phyloP scores from a whole-genome alignment of 164 flowering plant genomes.

The Macadamia integrifolia region DNA sequence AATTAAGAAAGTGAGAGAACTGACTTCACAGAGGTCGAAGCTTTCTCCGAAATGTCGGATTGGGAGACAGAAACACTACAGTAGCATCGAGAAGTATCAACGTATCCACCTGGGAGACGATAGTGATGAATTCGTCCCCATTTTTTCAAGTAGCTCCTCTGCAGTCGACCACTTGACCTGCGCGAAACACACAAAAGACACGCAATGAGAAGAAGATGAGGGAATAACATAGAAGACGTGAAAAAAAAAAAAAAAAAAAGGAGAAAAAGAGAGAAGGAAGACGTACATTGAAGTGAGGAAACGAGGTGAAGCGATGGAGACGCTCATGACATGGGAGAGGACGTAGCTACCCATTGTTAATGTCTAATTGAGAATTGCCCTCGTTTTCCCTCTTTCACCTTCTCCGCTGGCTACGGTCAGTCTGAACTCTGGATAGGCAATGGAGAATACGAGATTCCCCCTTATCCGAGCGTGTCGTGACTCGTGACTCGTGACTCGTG shows the following conservation, averaged over 20 bases:
- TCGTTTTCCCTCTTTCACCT: not conserved
- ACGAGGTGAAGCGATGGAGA: not conserved
- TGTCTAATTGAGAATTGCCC: too few relatives aligned
- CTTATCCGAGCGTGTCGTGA: too few relatives aligned
- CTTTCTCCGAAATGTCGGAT: constrained; percentile 17
- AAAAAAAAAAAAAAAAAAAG: too few relatives aligned
- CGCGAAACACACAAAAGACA: not conserved
- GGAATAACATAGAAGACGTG: not conserved
- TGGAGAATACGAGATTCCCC: too few relatives aligned
- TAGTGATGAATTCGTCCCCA: not conserved
- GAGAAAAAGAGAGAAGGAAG: not conserved
- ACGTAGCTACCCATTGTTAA: not conserved
- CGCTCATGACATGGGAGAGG: not conserved
- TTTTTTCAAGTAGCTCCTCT: constrained; percentile 4
- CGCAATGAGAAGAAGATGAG: not conserved
- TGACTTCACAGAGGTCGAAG: constrained; percentile 37
- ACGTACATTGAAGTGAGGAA: not conserved
- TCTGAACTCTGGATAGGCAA: too few relatives aligned
- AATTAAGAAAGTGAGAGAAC: not conserved
- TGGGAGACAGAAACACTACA: constrained; percentile 28
- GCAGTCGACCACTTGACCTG: constrained; percentile 18
- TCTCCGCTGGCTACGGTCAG: too few relatives aligned
- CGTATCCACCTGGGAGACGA: not conserved
- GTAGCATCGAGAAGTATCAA: constrained; percentile 24
- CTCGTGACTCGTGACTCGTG: too few relatives aligned